phyloP scores from a whole-genome alignment of 208 protist genomes.

The Wallacemonas rigidus region DNA sequence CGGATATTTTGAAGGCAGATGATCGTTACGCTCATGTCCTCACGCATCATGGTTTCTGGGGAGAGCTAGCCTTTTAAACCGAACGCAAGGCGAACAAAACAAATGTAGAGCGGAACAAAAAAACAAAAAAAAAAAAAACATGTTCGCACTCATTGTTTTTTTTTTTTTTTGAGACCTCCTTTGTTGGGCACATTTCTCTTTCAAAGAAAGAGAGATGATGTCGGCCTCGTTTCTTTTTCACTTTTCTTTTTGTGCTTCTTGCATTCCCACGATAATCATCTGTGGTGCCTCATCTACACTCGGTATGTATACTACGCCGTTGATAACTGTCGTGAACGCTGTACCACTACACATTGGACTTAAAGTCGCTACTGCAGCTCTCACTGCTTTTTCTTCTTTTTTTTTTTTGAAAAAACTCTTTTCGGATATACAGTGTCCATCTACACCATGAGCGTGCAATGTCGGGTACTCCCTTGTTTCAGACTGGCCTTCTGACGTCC shows the following conservation, averaged over 20 bases:
- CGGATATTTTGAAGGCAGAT: conserved; percentile 10
- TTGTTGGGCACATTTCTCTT: neutral
- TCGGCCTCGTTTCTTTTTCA: neutral
- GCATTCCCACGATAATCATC: neutral
- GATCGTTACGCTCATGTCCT: conserved; percentile 34
- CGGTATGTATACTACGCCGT: too few relatives aligned
- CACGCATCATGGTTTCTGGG: conserved; percentile 39
- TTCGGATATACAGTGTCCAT: neutral
- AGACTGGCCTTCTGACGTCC: neutral
- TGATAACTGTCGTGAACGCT: neutral
- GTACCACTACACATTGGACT: neutral
- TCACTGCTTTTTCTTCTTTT: conserved; percentile 18
- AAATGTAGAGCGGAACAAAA: neutral
- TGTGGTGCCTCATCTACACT: neutral
- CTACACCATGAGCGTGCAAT: too few relatives aligned
- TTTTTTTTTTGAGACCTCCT: neutral
- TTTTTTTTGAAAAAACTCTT: conserved; percentile 10
- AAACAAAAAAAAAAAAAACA: neutral
- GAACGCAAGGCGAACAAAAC: neutral
- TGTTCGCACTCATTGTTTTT: neutral
- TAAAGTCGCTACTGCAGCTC: conserved; percentile 31
- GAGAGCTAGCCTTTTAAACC: conserved; percentile 16
- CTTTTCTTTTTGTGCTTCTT: neutral
- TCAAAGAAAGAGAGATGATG: too few relatives aligned
- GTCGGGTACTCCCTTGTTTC: conserved; percentile 1